Evolutionary conservation across 768 basidiomycete genomes (phyloP).

Genomic region (Suillus bovinus): DNA sequence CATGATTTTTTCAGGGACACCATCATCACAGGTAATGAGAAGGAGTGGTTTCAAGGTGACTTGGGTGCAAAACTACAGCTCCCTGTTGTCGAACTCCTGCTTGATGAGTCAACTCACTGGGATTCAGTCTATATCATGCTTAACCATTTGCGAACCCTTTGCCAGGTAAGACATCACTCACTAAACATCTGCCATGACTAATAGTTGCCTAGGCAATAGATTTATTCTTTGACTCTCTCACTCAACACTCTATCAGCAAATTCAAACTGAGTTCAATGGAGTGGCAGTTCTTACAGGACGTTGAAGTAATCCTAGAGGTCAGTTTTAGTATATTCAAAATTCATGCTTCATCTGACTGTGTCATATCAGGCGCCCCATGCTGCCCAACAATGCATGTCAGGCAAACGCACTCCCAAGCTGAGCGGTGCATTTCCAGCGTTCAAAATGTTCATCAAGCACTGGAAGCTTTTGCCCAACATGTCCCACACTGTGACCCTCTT

Average conservation of each 20-base stretch:
- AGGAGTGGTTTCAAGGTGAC: neutral
- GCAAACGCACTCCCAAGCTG: conserved; percentile 4
- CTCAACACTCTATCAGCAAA: neutral
- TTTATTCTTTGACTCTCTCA: no score
- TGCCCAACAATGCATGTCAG: conserved; percentile 5
- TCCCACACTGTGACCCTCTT: conserved; percentile 1
- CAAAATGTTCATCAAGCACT: conserved; percentile 6
- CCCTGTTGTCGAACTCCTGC: conserved; percentile 9
- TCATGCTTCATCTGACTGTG: neutral
- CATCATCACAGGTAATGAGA: neutral
- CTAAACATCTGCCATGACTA: neutral
- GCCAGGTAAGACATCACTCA: neutral
- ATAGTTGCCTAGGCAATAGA: neutral
- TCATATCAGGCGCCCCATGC: conserved; percentile 3
- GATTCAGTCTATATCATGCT: conserved; percentile 42
- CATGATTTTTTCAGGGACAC: neutral
- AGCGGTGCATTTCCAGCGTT: conserved; percentile 7
- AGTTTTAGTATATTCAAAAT: neutral
- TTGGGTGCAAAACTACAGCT: neutral
- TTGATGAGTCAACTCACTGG: conserved; percentile 40
- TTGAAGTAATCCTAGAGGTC: conserved; percentile 9
- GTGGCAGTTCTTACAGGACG: conserved; percentile 10
- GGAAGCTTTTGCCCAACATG: neutral
- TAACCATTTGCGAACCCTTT: conserved; percentile 6
- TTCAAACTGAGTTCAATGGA: neutral